Evolutionary conservation across 306 rosid genomes (phyloP).

Genomic region (Abrus precatorius): DNA sequence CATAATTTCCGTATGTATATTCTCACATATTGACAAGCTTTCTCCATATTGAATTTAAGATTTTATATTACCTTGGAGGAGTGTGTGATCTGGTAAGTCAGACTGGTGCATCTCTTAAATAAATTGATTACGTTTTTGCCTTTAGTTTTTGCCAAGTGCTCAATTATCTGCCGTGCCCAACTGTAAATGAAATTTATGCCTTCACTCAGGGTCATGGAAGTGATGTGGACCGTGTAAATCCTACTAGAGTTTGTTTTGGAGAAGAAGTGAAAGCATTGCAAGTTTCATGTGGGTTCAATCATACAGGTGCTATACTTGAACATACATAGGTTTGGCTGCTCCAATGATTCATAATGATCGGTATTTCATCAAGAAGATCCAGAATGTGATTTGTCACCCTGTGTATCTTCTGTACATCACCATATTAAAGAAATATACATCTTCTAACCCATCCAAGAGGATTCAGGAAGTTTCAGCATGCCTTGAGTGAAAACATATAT

Average conservation of each 20-base stretch:
- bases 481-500: constrained; percentile 26
- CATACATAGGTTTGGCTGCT: constrained; percentile 54
- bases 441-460: constrained; percentile 36
- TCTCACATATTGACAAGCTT: background rate
- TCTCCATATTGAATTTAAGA: constrained; percentile 15
- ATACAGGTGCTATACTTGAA: constrained; percentile 88
- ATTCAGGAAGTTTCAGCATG: constrained; percentile 42
- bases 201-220: constrained; percentile 83
- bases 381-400: background rate
- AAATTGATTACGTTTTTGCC: background rate
- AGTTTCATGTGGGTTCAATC: constrained; percentile 97
- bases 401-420: constrained; percentile 37
- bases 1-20: constrained; percentile 1
- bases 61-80: background rate
- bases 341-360: background rate
- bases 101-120: constrained; percentile 23
- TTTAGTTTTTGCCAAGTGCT: constrained; percentile 2
- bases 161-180: constrained; percentile 28
- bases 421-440: constrained; percentile 4
- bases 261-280: constrained; percentile 74
- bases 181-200: constrained; percentile 40
- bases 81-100: constrained; percentile 20
- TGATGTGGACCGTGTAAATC: constrained; percentile 83
- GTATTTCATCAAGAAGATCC: constrained; percentile 25
- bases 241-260: constrained; percentile 67